A percentile compares a stretch with the other conserved stretches of the same genome.
phyloP scores from a whole-genome alignment of 1,139 yeast genomes.

The Hyphopichia buzzinii region DNA sequence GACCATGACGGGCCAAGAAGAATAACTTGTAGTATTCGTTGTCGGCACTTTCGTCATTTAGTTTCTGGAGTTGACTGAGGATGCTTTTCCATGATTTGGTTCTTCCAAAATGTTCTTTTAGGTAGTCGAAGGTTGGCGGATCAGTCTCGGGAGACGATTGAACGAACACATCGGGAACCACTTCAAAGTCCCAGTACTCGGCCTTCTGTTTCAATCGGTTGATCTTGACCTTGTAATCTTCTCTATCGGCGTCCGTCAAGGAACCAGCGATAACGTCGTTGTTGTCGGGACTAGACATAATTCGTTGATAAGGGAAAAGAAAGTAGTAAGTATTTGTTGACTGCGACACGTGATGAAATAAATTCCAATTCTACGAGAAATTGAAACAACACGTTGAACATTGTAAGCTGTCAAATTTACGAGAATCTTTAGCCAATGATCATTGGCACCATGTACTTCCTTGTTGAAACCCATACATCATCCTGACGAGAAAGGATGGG shows the following conservation, averaged over 20 bases:
- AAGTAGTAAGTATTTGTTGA: too few relatives aligned
- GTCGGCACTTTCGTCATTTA: constrained; percentile 25
- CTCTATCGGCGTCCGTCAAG: constrained; percentile 10
- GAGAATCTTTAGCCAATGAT: too few relatives aligned
- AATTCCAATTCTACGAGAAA: too few relatives aligned
- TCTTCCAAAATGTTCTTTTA: constrained; percentile 40
- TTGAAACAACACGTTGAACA: too few relatives aligned
- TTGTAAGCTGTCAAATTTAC: too few relatives aligned
- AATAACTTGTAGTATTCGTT: constrained; percentile 34
- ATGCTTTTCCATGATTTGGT: constrained; percentile 33
- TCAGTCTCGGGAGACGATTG: constrained; percentile 39
- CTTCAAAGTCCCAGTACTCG: constrained; percentile 34
- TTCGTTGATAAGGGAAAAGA: too few relatives aligned
- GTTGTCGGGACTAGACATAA: constrained; percentile 16
- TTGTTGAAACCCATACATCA: too few relatives aligned
- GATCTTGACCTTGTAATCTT: constrained; percentile 15
- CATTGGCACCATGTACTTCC: too few relatives aligned
- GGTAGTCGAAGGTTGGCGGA: constrained; percentile 35
- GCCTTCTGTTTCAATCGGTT: constrained; percentile 9
- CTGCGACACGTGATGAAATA: background rate
- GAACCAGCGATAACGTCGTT: constrained; percentile 13
- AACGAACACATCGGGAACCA: constrained; percentile 36
- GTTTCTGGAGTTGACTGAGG: constrained; percentile 19
- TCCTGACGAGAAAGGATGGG: too few relatives aligned
- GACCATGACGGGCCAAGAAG: constrained; percentile 47